Base-by-base conservation (phyloP, 768 basidiomycete genomes). In the Leucocoprinus birnbaumii region DNA sequence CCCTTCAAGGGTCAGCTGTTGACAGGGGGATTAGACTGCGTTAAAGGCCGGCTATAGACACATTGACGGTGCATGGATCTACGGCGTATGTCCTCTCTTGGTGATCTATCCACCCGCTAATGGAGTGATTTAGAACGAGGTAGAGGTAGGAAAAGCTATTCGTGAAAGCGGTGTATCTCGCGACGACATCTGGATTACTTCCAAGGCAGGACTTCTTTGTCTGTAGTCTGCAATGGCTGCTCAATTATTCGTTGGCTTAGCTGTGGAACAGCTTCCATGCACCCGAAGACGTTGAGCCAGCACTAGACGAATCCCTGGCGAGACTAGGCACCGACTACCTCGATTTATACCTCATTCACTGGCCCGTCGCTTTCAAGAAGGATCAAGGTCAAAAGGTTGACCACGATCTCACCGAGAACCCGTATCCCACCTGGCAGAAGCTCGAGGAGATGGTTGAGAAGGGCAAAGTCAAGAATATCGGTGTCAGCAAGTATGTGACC, bases 261-360 rank as follows among this genome's bases (percentile, higher is more conserved):
- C 78, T 93, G n/a, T 89, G 84, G 84, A 89, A 91, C 66, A 76
- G 68, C 1, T 90, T 86, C 70, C 89, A 93, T 62, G 74, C 77
- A 2, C 89, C 90, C 0, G 82, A 86, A 55, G 85, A 89, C 61
- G 78, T 91, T 22, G 88, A 89, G 63, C 61, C 77, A 1, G 76
- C 75, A 10, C 74, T 91, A 8, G 85, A 90, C 60, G 84, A 89
- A 55, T 83, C 86, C 0, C 75, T 89, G 7, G 58, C 68, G 8
- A 79, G 74, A 59, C 79, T 91, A 2, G 79, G 80, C 2, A 84
- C 81, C 1, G 78, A 85, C 40, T 91, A 91, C 66, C 75, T 94
- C 48, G 90, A 93, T 66, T 66, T 93, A 46, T 92, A 91, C 65
- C 71, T 94, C 48, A 87, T 91, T 56, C 89, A 91, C 63, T 92